Percentiles rank a stretch among this genome's conserved stretches.
phyloP scores from a whole-genome alignment of 2,329 filamentous ascomycete genomes.

The Exophiala phaeomuriformis region DNA sequence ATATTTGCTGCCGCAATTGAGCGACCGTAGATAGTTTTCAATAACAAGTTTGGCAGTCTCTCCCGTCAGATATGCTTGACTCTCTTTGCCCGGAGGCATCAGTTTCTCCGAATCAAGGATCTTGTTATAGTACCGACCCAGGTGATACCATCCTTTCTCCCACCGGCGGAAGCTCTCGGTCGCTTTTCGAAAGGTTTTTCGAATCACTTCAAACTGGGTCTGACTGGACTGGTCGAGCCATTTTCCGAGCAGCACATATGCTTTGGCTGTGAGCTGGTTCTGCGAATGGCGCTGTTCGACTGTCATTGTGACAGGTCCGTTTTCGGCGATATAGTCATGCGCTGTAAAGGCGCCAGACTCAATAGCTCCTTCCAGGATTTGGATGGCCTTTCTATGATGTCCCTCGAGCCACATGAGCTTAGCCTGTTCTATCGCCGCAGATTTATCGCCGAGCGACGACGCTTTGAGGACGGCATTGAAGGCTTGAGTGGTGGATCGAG shows the following conservation, averaged over 20 bases:
- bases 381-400: slow-evolving; percentile 89
- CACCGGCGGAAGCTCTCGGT: slow-evolving; percentile 50
- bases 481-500: slow-evolving; percentile 73
- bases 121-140: slow-evolving; percentile 96
- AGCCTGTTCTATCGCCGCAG: slow-evolving; percentile 89
- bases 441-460: slow-evolving; percentile 71
- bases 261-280: slow-evolving; percentile 52
- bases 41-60: slow-evolving; percentile 83
- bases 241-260: slow-evolving; percentile 83
- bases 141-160: slow-evolving; percentile 97
- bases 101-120: slow-evolving; percentile 81
- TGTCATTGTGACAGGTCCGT: slow-evolving; percentile 33
- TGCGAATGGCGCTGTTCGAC: slow-evolving; percentile 41
- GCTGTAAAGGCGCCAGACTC: slow-evolving; percentile 65
- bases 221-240: slow-evolving; percentile 96
- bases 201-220: slow-evolving; percentile 72
- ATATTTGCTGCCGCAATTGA: slow-evolving; percentile 87
- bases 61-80: slow-evolving; percentile 67
- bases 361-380: slow-evolving; percentile 80
- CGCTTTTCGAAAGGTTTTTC: slow-evolving; percentile 75
- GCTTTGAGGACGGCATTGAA: slow-evolving; percentile 93
- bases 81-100: slow-evolving; percentile 68
- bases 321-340: slow-evolving; percentile 36
- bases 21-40: slow-evolving; percentile 83
- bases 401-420: slow-evolving; percentile 88